Conservation (phyloP, 2,329 filamentous ascomycete genomes). For the Penicillium sp. region DNA sequence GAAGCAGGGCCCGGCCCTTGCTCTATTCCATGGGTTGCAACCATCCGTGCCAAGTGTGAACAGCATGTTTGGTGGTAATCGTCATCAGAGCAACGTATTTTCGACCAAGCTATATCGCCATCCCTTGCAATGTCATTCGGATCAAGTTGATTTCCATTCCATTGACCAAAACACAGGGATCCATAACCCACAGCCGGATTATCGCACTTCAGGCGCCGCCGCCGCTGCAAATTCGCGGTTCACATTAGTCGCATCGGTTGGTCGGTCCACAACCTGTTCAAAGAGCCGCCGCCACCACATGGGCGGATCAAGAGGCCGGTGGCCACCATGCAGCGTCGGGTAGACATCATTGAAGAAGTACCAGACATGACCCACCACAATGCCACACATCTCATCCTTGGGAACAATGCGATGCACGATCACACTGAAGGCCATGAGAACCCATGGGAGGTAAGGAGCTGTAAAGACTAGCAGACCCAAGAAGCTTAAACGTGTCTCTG, state of each 20-base stretch:
- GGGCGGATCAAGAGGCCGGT: slow-evolving; percentile 84
- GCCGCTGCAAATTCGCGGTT: slow-evolving; percentile 37
- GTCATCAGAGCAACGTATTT: not conserved
- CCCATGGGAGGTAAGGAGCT: slow-evolving; percentile 94
- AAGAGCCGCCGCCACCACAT: slow-evolving; percentile 87
- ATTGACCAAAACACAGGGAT: not conserved
- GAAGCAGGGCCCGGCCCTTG: not conserved
- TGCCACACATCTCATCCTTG: slow-evolving; percentile 94
- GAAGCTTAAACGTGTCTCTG: slow-evolving; percentile 85
- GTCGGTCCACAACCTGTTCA: slow-evolving; percentile 43
- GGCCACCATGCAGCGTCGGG: slow-evolving; percentile 82
- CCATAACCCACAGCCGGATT: slow-evolving; percentile 2
- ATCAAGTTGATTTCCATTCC: not conserved
- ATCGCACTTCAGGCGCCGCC: slow-evolving; percentile 35
- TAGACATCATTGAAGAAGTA: slow-evolving; percentile 99
- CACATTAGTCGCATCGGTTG: slow-evolving; percentile 28
- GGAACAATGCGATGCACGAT: slow-evolving; percentile 87
- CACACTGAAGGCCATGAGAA: slow-evolving; percentile 87
- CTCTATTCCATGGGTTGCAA: not conserved
- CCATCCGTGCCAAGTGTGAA: not conserved
- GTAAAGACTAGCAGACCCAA: slow-evolving; percentile 87
- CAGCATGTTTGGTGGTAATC: not conserved
- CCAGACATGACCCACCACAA: slow-evolving; percentile 93
- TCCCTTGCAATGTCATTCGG: not conserved
- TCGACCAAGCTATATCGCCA: not conserved